phyloP scores from a whole-genome alignment of 352 stramenopile genomes.

The Globisporangium abappressorium region DNA sequence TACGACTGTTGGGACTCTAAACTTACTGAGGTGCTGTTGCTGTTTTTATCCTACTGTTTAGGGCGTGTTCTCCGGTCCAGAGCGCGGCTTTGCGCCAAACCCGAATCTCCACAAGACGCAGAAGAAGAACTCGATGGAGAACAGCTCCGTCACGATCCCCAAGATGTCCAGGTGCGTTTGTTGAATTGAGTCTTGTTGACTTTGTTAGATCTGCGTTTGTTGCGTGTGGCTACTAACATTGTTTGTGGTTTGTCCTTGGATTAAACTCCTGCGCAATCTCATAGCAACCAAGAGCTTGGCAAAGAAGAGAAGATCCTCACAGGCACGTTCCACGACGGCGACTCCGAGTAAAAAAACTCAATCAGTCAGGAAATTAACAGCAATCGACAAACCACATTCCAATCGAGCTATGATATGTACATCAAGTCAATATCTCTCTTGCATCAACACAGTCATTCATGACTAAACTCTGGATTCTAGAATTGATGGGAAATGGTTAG shows the following conservation, averaged over 20 bases:
- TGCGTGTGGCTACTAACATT: background rate
- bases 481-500: too few relatives aligned
- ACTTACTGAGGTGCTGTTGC: background rate
- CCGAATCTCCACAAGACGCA: slow-evolving; percentile 31
- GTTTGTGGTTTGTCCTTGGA: background rate
- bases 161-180: slow-evolving; percentile 39
- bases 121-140: slow-evolving; percentile 43
- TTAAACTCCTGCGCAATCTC: too few relatives aligned
- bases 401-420: background rate
- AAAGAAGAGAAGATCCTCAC: slow-evolving; percentile 69
- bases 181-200: background rate
- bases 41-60: slow-evolving; percentile 8
- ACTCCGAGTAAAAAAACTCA: slow-evolving; percentile 41
- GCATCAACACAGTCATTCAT: too few relatives aligned
- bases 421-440: background rate
- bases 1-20: too few relatives aligned
- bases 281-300: slow-evolving; percentile 37
- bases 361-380: too few relatives aligned
- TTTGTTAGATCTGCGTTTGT: background rate
- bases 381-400: too few relatives aligned
- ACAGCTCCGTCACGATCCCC: slow-evolving; percentile 28
- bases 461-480: too few relatives aligned
- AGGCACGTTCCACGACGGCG: slow-evolving; percentile 60
- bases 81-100: slow-evolving; percentile 36
- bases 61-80: slow-evolving; percentile 32